phyloP scores from a whole-genome alignment of 1,139 yeast genomes.

The Sugiyamaella sp. region DNA sequence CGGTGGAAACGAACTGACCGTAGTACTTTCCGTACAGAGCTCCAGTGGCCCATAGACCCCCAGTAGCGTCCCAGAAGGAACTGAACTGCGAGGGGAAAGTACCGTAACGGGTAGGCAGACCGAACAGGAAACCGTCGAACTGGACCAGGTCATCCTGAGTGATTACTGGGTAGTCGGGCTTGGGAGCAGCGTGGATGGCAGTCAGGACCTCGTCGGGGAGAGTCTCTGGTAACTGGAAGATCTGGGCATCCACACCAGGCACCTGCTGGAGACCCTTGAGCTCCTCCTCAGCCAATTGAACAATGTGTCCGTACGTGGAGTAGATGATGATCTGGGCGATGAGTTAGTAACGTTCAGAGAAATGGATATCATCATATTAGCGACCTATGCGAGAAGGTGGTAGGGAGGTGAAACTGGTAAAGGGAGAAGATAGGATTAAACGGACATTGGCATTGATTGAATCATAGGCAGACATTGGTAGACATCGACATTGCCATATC shows the following conservation, averaged over 20 bases:
- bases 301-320: constrained; percentile 66
- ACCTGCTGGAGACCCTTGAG: constrained; percentile 58
- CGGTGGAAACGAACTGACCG: constrained; percentile 60
- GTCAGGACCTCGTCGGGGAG: constrained; percentile 53
- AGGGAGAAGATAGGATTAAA: too few relatives aligned
- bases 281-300: constrained; percentile 56
- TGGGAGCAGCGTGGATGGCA: constrained; percentile 54
- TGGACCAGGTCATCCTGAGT: constrained; percentile 50
- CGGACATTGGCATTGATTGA: too few relatives aligned
- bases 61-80: constrained; percentile 63
- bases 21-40: constrained; percentile 59
- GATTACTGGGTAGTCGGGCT: constrained; percentile 57
- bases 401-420: too few relatives aligned
- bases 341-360: constrained; percentile 1
- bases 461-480: too few relatives aligned
- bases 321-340: constrained; percentile 52
- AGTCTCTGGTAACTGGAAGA: constrained; percentile 65
- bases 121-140: constrained; percentile 64
- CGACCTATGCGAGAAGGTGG: too few relatives aligned
- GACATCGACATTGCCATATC: too few relatives aligned
- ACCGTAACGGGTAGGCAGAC: constrained; percentile 68
- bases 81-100: constrained; percentile 66
- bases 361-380: not conserved
- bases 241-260: constrained; percentile 63
- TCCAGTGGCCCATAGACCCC: constrained; percentile 63